phyloP scores from a whole-genome alignment of 179 eudicot genomes.

The Silene noctiflora region DNA sequence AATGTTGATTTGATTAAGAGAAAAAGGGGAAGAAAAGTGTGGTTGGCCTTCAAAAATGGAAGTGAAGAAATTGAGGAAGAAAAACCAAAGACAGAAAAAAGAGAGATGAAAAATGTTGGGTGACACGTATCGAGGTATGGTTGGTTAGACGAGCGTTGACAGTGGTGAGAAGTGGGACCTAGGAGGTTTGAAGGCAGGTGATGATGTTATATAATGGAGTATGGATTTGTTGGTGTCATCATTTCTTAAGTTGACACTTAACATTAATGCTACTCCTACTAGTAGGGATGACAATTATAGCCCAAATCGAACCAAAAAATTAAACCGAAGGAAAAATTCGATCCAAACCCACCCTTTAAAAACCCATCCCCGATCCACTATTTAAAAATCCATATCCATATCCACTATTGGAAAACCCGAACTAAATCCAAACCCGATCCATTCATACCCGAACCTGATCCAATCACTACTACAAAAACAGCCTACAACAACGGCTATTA shows the following conservation, averaged over 20 bases:
- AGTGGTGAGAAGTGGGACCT: slow-evolving; percentile 19
- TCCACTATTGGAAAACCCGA: too few species aligned
- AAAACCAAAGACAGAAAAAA: background rate
- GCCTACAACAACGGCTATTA: too few species aligned
- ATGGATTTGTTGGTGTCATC: slow-evolving; percentile 3
- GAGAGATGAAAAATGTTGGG: background rate
- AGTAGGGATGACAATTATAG: too few species aligned
- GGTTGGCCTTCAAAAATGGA: slow-evolving; percentile 29
- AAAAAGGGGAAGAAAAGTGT: slow-evolving; percentile 6
- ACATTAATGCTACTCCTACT: too few species aligned
- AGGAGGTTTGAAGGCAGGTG: background rate
- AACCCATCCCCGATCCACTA: too few species aligned
- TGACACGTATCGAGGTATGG: background rate
- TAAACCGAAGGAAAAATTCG: too few species aligned
- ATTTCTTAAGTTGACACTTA: slow-evolving; percentile 15
- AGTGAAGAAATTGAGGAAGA: background rate
- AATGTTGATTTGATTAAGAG: slow-evolving; percentile 8
- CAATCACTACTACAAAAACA: too few species aligned
- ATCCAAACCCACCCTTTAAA: too few species aligned
- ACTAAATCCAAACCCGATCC: too few species aligned
- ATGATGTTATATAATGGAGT: background rate
- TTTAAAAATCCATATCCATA: too few species aligned
- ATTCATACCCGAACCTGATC: too few species aligned
- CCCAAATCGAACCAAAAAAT: too few species aligned
- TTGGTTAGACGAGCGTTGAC: slow-evolving; percentile 25